Evolutionary conservation across 192 early-diverging fungal genomes (phyloP).

Genomic region (Coemansia sp.): DNA sequence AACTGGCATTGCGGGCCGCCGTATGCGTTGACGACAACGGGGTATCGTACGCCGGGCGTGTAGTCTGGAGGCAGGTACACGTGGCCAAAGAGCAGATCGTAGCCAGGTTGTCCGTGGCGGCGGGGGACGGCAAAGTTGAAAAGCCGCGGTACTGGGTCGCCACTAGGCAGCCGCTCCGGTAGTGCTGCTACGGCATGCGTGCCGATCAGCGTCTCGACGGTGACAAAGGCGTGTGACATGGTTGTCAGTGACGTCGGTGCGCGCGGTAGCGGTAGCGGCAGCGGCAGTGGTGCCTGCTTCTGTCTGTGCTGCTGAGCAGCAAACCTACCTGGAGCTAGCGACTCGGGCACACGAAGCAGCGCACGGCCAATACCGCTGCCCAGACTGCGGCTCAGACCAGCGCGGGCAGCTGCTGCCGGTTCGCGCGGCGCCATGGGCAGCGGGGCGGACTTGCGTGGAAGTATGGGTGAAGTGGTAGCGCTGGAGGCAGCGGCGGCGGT

Average conservation of each 20-base stretch:
- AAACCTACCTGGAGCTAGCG: background rate
- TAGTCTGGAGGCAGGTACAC: slow-evolving; percentile 15
- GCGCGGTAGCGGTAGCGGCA: background rate
- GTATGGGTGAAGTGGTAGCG: too few species aligned
- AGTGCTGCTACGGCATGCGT: background rate
- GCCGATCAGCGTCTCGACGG: slow-evolving; percentile 9
- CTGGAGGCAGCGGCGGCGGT: too few species aligned
- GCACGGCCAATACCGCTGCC: background rate
- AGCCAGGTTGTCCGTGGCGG: background rate
- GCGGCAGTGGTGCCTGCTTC: background rate
- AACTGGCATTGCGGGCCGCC: slow-evolving; percentile 72
- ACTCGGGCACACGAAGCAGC: background rate
- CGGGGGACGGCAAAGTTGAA: slow-evolving; percentile 11
- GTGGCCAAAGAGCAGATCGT: slow-evolving; percentile 16
- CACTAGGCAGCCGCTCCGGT: background rate
- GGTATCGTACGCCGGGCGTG: slow-evolving; percentile 19
- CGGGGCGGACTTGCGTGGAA: too few species aligned
- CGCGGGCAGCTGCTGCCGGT: too few species aligned
- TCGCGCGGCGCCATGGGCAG: too few species aligned
- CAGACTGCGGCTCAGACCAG: too few species aligned
- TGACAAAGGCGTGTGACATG: background rate
- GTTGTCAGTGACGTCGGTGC: slow-evolving; percentile 15
- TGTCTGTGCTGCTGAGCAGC: too few species aligned
- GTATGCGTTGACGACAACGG: slow-evolving; percentile 64
- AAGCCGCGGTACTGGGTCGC: slow-evolving; percentile 11